Evolutionary conservation across 352 stramenopile species (phyloP), one percentile per base, ranked within the genome.

Genomic region (Pythium oligandrum): DNA sequence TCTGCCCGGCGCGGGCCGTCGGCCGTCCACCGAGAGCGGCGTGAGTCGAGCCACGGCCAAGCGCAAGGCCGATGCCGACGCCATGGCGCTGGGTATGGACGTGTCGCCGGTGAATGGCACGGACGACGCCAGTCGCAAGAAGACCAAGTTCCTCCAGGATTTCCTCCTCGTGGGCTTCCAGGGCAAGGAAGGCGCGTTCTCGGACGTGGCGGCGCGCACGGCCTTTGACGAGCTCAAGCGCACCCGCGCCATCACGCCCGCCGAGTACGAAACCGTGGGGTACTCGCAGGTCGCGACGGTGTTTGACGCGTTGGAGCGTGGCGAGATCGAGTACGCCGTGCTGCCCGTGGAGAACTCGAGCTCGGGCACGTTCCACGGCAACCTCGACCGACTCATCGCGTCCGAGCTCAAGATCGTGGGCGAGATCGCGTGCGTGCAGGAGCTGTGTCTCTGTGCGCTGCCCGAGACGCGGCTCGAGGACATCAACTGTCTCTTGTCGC

Each of bases 281-380:
- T 78, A 83, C 42, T 68, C 75, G 31, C 74, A 85, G 34, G 64
- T 85, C 33, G 57, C 55, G 32, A 68, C 83, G 40, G 74, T 88
- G 48, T 55, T 90, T 58, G 70, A 73, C 30, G 74, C 75, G 6
- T 63, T 88, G 9, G 71, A 85, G 51, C 68, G 71, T n/a, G 71
- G 71, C 6, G 71, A 82, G 44, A 67, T 87, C 37, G 65, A 77
- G 31, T 88, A 74, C 55, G 79, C 61, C 33, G 77, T 90, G 38
- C 39, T 90, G 44, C 79, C 79, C 2, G 68, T 88, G 42, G 75
- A 87, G 53, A 87, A 89, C 69, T 90, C 77, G 6, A 75, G 85
- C 51, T 88, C 76, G 1, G 79, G 76, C 50, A 90, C 75, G 35
- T 87, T 90, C 51, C 79, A 90, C 56, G 74, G 75, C 50, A 88